Evolutionary conservation across 2,329 filamentous ascomycete genomes (phyloP), one percentile per base, ranked within the genome.

Genomic region (Aspergillus sp.): DNA sequence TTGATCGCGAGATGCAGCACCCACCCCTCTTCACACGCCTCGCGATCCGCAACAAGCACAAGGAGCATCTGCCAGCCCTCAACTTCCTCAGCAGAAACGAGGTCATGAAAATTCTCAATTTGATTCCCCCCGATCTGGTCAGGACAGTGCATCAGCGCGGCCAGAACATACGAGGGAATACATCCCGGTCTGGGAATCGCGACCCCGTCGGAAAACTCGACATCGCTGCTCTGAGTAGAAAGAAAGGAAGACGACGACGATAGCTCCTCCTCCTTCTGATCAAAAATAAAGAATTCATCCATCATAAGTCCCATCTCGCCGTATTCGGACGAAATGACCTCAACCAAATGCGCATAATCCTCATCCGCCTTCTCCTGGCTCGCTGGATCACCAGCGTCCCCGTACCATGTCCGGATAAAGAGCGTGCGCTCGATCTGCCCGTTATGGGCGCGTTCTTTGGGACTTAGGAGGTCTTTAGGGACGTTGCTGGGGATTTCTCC

Each of bases 21-120:
- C 63, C 59, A 63, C 5, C 61, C 63, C 4, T 63, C 57, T 41
- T 63, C 63, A 39, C 60, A 64, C 11, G 63, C 60, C 53, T 60
- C 62, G 21, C 60, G 59, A 61, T 65, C 62, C 5, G 60, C 63
- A 33, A 64, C 55, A 46, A 52, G 11, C 37, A 65, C 55, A 19
- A 65, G 45, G 39, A 60, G 55, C 15, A 8, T 44, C 50, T 56
- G 56, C n/a, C 45, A 9, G 56, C 45, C 21, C 3, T 31, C 43
- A 15, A 27, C 11, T n/a, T 48, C 44, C 19, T 47, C 51, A 1
- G 9, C 21, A 21, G n/a, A 3, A 24, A 41, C 19, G n/a, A 35
- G 15, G 4, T 23, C n/a, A 15, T 31, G 51, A 47, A 43, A 57
- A 0, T 56, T 21, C 3, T 33, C 23, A 55, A 52, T 35, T 8